Percentiles rank a stretch among this genome's conserved stretches.
Conservation (phyloP, 352 stramenopile genomes). For the Phytophthora tentaculata region DNA sequence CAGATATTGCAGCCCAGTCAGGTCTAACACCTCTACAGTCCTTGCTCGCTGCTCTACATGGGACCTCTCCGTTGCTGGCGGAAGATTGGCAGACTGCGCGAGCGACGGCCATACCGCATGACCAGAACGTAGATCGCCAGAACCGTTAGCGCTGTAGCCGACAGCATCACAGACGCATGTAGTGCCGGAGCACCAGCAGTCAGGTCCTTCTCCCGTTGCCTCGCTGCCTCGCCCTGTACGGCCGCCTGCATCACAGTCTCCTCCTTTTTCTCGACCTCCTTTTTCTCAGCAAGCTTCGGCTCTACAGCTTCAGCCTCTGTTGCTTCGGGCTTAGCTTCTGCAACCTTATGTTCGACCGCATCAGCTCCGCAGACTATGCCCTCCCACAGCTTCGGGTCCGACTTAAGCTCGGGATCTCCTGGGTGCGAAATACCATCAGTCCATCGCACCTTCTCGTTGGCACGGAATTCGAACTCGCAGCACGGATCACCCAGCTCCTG, state of each 20-base stretch:
- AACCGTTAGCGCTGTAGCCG: conserved; percentile 15
- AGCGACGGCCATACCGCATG: conserved; percentile 12
- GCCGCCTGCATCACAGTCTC: conserved; percentile 3
- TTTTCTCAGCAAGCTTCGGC: conserved; percentile 1
- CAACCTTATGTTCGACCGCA: background rate
- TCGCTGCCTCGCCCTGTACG: background rate
- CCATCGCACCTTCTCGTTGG: conserved; percentile 33
- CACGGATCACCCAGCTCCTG: conserved; percentile 42
- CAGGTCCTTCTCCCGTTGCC: background rate
- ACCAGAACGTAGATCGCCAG: conserved; percentile 29
- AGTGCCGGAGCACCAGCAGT: conserved; percentile 12
- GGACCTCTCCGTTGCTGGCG: conserved; percentile 20
- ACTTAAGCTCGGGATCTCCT: conserved; percentile 26
- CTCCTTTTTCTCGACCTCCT: conserved; percentile 8
- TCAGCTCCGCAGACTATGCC: conserved; percentile 29
- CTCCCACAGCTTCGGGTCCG: conserved; percentile 37
- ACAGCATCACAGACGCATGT: conserved; percentile 34
- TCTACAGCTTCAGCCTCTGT: conserved; percentile 5
- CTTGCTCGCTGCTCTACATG: conserved; percentile 17
- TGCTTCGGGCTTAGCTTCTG: background rate
- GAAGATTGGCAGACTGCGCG: conserved; percentile 30
- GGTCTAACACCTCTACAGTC: conserved; percentile 6
- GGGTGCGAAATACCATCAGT: conserved; percentile 39
- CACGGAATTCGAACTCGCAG: conserved; percentile 59
- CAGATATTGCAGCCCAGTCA: conserved; percentile 10